These are phyloP conservation scores for Cyphellophora attinorum DNA, from an alignment of 2,329 filamentous ascomycete genomes.

Conservation along the genomic window DNA sequence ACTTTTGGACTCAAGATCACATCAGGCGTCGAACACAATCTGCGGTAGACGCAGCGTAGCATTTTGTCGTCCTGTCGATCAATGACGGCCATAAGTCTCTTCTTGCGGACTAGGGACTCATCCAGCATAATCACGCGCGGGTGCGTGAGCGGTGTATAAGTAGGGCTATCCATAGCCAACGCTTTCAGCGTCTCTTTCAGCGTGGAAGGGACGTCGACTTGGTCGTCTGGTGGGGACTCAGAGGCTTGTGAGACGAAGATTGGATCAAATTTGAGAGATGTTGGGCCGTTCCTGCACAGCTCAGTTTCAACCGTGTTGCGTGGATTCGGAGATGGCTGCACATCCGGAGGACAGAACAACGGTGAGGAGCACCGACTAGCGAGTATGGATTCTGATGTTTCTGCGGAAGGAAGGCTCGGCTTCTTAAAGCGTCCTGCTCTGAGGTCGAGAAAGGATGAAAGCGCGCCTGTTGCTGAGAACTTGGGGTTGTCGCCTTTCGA, in stretches of 20 bases:
- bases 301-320: too few species aligned
- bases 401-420: background rate
- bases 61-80: conserved; percentile 5
- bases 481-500: too few species aligned
- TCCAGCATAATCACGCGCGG: conserved; percentile 11
- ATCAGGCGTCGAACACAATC: conserved; percentile 51
- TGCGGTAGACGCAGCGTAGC: conserved; percentile 18
- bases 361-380: too few species aligned
- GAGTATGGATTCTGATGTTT: background rate
- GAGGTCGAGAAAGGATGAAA: conserved; percentile 15
- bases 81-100: conserved; percentile 7
- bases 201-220: conserved; percentile 6
- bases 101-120: conserved; percentile 7
- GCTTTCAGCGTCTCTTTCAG: conserved; percentile 1
- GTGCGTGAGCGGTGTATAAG: conserved; percentile 2
- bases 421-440: conserved; percentile 16
- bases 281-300: too few species aligned
- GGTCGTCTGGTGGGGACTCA: background rate
- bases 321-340: too few species aligned
- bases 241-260: conserved; percentile 12
- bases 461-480: conserved; percentile 11
- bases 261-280: too few species aligned
- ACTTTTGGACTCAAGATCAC: conserved; percentile 59
- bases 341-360: too few species aligned
- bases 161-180: background rate